Percentiles rank a stretch among this genome's conserved stretches.
phyloP scores from a whole-genome alignment of 805 yeast genomes.

The Saturnispora kantuleensis region DNA sequence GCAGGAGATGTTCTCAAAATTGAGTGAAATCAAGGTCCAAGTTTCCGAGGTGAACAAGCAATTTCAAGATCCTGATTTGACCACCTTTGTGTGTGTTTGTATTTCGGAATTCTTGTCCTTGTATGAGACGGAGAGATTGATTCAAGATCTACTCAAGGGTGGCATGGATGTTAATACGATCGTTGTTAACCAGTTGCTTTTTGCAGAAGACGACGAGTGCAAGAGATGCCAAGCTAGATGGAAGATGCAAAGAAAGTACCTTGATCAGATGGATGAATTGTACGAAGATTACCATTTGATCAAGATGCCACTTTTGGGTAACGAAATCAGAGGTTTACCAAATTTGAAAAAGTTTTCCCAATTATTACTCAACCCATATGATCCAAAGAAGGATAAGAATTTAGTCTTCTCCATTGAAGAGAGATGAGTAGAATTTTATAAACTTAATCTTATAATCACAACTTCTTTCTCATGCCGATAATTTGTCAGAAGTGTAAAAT shows the following conservation, averaged over 20 bases:
- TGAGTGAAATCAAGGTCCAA: slow-evolving; percentile 69
- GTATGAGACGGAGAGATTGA: slow-evolving; percentile 95
- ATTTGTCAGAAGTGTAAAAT: slow-evolving; percentile 56
- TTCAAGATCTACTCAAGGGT: slow-evolving; percentile 89
- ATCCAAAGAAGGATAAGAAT: slow-evolving; percentile 50
- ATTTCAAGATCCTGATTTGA: slow-evolving; percentile 90
- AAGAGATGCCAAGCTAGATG: slow-evolving; percentile 86
- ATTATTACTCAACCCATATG: slow-evolving; percentile 69
- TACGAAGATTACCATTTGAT: slow-evolving; percentile 96
- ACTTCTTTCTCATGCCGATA: slow-evolving; percentile 18
- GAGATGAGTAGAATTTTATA: slow-evolving; percentile 15
- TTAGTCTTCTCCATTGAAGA: slow-evolving; percentile 48
- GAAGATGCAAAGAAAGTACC: slow-evolving; percentile 91
- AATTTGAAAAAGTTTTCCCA: slow-evolving; percentile 76
- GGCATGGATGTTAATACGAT: slow-evolving; percentile 96
- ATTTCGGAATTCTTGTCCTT: slow-evolving; percentile 93
- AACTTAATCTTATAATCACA: neutral
- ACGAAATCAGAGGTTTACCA: slow-evolving; percentile 88
- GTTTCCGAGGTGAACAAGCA: slow-evolving; percentile 88
- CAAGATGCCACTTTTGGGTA: slow-evolving; percentile 89
- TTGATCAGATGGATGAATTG: slow-evolving; percentile 90
- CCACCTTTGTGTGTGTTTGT: slow-evolving; percentile 94
- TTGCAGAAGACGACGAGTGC: slow-evolving; percentile 77
- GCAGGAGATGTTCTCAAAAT: slow-evolving; percentile 65
- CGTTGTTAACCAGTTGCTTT: slow-evolving; percentile 86